These are phyloP conservation scores for Calonectria pteridis DNA, from an alignment of 2,329 filamentous ascomycete species.

Conservation along the genomic window DNA sequence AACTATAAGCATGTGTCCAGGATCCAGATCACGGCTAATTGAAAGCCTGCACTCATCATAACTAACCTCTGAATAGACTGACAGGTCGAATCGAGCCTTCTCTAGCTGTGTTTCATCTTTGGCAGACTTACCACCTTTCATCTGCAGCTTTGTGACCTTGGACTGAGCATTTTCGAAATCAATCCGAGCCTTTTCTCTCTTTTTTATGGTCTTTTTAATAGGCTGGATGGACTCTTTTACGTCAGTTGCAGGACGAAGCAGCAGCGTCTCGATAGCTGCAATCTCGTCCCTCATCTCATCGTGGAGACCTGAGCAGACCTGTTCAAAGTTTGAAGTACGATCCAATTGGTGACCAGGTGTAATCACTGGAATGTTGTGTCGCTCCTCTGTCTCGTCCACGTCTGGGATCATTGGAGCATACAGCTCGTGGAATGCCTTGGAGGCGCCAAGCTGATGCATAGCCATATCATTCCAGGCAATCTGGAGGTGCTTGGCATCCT, in stretches of 20 bases:
- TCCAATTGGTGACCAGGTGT: slow-evolving; percentile 7
- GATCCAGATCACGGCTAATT: neutral
- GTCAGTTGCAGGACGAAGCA: slow-evolving; percentile 26
- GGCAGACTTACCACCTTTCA: slow-evolving; percentile 16
- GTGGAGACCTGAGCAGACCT: slow-evolving; percentile 23
- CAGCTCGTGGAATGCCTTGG: slow-evolving; percentile 23
- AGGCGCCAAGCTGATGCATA: slow-evolving; percentile 17
- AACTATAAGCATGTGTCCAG: neutral
- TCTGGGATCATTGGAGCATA: slow-evolving; percentile 19
- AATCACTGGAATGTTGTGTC: neutral
- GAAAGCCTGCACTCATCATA: neutral
- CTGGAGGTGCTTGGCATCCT: slow-evolving; percentile 25
- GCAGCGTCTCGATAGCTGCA: slow-evolving; percentile 22
- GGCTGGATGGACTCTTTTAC: slow-evolving; percentile 22
- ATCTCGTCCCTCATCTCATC: slow-evolving; percentile 28
- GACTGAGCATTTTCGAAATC: slow-evolving; percentile 26
- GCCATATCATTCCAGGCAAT: slow-evolving; percentile 26
- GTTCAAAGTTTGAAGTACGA: slow-evolving; percentile 13
- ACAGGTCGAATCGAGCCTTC: slow-evolving; percentile 20
- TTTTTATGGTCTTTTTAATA: slow-evolving; percentile 27
- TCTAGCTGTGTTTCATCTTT: slow-evolving; percentile 26
- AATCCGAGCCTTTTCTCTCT: slow-evolving; percentile 24
- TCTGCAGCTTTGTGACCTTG: slow-evolving; percentile 23
- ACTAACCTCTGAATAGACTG: slow-evolving; percentile 20
- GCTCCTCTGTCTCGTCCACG: slow-evolving; percentile 16